Evolutionary conservation across 257 asterid genomes (phyloP).

Genomic region (Apocynum venetum): DNA sequence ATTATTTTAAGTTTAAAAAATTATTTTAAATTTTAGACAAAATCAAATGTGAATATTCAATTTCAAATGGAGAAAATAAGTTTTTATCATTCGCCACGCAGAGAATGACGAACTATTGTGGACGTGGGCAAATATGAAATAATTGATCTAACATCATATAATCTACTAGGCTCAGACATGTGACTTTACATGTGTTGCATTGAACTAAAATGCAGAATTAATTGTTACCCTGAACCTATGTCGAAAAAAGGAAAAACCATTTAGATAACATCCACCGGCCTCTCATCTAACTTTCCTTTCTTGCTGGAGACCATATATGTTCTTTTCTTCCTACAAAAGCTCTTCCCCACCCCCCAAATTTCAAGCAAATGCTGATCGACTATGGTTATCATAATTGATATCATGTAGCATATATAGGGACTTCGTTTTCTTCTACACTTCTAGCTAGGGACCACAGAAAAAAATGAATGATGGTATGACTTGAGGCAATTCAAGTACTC

Average conservation of each 20-base stretch:
- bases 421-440: background rate
- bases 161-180: too few relatives aligned
- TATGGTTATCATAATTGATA: background rate
- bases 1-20: too few relatives aligned
- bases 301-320: background rate
- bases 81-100: too few relatives aligned
- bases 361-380: background rate
- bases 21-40: too few relatives aligned
- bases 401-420: background rate
- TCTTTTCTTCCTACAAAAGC: background rate
- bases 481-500: background rate
- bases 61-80: too few relatives aligned
- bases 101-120: too few relatives aligned
- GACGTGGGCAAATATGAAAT: too few relatives aligned
- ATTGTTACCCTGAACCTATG: background rate
- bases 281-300: background rate
- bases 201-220: background rate
- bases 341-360: background rate
- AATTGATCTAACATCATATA: too few relatives aligned
- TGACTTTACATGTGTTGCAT: too few relatives aligned
- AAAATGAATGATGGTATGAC: background rate
- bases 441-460: background rate
- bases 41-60: too few relatives aligned
- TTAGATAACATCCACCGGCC: background rate
- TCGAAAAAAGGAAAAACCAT: background rate